Percentiles rank a stretch among this genome's conserved stretches.
Conservation (phyloP, 2,329 filamentous ascomycete species). For the Cercospora sp. region DNA sequence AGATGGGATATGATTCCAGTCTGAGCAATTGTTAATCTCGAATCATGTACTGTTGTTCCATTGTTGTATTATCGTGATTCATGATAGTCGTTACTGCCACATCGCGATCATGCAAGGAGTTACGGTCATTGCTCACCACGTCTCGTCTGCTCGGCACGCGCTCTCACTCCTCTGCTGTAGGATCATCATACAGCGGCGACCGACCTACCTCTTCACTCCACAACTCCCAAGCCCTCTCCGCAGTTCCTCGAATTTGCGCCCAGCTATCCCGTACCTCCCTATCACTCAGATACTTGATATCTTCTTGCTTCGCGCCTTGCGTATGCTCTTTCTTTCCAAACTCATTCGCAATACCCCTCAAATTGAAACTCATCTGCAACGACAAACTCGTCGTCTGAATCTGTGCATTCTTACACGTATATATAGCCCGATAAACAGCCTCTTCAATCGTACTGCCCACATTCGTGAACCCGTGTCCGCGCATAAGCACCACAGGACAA, state of each 20-base stretch:
- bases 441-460: conserved; percentile 46
- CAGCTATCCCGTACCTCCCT: conserved; percentile 46
- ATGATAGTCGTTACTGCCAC: background rate
- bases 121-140: background rate
- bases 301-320: conserved; percentile 44
- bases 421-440: conserved; percentile 49
- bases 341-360: conserved; percentile 42
- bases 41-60: background rate
- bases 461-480: conserved; percentile 49
- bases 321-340: conserved; percentile 42
- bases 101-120: background rate
- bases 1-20: background rate
- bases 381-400: conserved; percentile 43
- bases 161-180: background rate
- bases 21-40: background rate
- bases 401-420: conserved; percentile 43
- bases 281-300: conserved; percentile 46
- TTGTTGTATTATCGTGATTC: background rate
- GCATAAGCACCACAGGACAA: conserved; percentile 39
- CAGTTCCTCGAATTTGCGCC: conserved; percentile 37
- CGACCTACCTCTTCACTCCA: conserved; percentile 46
- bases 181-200: background rate
- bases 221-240: conserved; percentile 45
- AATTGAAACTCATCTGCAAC: conserved; percentile 41
- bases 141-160: background rate